Evolutionary conservation across 257 asterid species (phyloP).

Genomic region (Asclepias syriaca): DNA sequence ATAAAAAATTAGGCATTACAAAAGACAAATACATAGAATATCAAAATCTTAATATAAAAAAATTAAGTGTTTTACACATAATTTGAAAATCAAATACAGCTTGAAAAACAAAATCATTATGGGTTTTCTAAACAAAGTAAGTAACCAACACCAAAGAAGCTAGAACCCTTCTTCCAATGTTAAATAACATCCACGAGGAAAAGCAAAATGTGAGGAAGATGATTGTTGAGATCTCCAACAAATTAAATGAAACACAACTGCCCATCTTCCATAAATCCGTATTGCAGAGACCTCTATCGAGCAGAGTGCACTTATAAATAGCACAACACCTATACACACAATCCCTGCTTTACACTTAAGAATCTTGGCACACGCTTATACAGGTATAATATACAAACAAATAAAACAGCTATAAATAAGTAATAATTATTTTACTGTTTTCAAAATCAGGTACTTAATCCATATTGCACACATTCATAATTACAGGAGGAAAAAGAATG

Average conservation of each 20-base stretch:
- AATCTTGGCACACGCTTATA: too few relatives aligned
- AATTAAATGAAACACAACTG: constrained; percentile 22
- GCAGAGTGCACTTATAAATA: constrained; percentile 2
- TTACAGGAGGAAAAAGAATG: neutral
- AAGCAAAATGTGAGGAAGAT: constrained; percentile 19
- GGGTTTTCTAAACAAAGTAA: too few relatives aligned
- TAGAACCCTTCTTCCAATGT: too few relatives aligned
- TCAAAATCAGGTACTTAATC: too few relatives aligned
- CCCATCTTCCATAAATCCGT: constrained; percentile 23
- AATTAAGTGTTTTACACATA: too few relatives aligned
- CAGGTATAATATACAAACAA: too few relatives aligned
- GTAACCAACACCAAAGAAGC: too few relatives aligned
- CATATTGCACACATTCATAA: too few relatives aligned
- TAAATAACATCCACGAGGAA: neutral
- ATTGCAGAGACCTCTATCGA: constrained; percentile 33
- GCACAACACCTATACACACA: constrained; percentile 24
- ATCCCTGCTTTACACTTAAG: constrained; percentile 8
- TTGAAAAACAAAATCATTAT: too few relatives aligned
- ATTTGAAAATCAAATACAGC: too few relatives aligned
- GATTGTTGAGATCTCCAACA: constrained; percentile 26
- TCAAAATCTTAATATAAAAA: neutral
- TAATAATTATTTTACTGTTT: too few relatives aligned
- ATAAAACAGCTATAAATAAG: neutral
- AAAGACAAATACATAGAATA: neutral
- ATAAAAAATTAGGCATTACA: too few relatives aligned